Evolutionary conservation across 2,329 filamentous ascomycete species (phyloP).

Genomic region (Chalaropsis ovoidea): DNA sequence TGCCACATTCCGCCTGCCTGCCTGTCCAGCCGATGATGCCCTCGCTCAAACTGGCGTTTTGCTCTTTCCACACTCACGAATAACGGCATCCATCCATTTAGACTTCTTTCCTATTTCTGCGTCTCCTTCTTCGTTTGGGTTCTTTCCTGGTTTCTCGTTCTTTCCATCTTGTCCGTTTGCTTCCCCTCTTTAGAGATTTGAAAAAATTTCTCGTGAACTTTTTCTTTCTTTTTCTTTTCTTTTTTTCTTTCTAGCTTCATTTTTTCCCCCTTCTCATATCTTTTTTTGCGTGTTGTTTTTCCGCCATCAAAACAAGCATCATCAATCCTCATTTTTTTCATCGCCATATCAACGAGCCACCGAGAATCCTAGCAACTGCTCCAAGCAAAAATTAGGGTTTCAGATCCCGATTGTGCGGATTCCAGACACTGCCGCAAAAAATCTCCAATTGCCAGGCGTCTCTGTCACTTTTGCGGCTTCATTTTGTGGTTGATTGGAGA

Average conservation of each 20-base stretch:
- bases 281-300: conserved; percentile 11
- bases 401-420: not conserved
- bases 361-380: not conserved
- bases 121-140: conserved; percentile 4
- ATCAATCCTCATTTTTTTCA: conserved; percentile 9
- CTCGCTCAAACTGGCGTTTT: not conserved
- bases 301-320: conserved; percentile 12
- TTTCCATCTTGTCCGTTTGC: not conserved
- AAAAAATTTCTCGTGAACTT: conserved; percentile 7
- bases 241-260: not conserved
- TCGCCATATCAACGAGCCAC: conserved; percentile 13
- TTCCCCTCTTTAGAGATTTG: conserved; percentile 5
- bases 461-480: not conserved
- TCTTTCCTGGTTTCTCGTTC: conserved; percentile 10
- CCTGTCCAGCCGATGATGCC: not conserved
- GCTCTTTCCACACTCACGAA: conserved; percentile 8
- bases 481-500: not conserved
- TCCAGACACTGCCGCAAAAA: not conserved
- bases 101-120: conserved; percentile 7
- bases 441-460: not conserved
- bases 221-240: not conserved
- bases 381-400: not conserved
- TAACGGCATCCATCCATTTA: conserved; percentile 11
- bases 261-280: conserved; percentile 1
- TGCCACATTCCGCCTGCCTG: not conserved